Conservation (phyloP, 768 basidiomycete genomes). For the Mycena rosella region DNA sequence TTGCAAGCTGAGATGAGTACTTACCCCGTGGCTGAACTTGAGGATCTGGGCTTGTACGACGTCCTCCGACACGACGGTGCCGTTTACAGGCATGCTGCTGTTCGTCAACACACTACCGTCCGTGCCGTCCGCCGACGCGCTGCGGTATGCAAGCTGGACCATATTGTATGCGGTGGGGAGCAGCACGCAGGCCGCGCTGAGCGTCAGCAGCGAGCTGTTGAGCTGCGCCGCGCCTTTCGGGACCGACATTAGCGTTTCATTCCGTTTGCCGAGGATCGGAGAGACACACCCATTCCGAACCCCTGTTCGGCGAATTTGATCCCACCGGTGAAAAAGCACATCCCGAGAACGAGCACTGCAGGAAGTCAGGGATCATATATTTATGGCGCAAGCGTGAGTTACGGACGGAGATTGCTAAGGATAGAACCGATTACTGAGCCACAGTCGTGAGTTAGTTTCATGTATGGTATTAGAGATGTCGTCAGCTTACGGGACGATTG, state of each 20-base stretch:
- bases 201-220: conserved; percentile 65
- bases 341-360: conserved; percentile 70
- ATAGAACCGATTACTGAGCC: conserved; percentile 70
- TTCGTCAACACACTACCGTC: too few species aligned
- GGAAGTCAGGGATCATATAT: background rate
- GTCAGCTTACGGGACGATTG: conserved; percentile 72
- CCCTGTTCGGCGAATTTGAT: conserved; percentile 68
- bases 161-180: conserved; percentile 71
- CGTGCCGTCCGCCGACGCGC: conserved; percentile 34
- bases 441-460: background rate
- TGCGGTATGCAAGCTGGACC: conserved; percentile 31
- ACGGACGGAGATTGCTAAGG: conserved; percentile 67
- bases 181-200: conserved; percentile 66
- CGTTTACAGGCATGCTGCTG: too few species aligned
- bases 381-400: background rate
- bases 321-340: conserved; percentile 77
- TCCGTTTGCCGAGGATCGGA: background rate
- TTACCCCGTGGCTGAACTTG: conserved; percentile 66
- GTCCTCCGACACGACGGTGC: conserved; percentile 41
- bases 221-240: conserved; percentile 54
- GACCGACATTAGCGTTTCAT: background rate
- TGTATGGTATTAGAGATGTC: conserved; percentile 31
- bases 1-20: background rate
- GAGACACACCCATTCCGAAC: conserved; percentile 61
- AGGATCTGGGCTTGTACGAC: conserved; percentile 45